phyloP scores from a whole-genome alignment of 1,284 basidiomycete species.

The Marasmius fiardii region DNA sequence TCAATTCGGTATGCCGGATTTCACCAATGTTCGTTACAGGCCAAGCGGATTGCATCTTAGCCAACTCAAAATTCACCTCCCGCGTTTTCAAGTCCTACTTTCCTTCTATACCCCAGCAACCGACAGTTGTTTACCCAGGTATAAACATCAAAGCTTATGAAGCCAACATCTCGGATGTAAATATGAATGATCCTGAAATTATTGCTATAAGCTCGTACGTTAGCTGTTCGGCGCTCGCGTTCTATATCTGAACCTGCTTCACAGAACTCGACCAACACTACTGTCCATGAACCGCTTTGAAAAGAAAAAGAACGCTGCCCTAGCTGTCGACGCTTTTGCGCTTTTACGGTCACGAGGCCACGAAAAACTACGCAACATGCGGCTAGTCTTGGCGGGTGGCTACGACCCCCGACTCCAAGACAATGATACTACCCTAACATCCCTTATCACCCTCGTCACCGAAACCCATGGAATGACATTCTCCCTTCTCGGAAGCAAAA shows the following conservation, averaged over 20 bases:
- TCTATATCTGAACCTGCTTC: conserved; percentile 2
- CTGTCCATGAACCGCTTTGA: conserved; percentile 96
- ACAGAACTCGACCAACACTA: conserved; percentile 72
- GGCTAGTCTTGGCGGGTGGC: conserved; percentile 80
- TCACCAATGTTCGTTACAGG: conserved; percentile 35
- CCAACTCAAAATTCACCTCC: conserved; percentile 90
- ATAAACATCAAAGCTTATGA: conserved; percentile 77
- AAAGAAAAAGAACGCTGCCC: conserved; percentile 86
- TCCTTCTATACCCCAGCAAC: conserved; percentile 58
- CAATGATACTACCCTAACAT: conserved; percentile 50
- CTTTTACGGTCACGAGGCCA: conserved; percentile 27
- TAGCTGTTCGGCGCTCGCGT: conserved; percentile 12
- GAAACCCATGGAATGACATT: conserved; percentile 49
- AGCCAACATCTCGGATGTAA: conserved; percentile 32
- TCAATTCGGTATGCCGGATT: neutral
- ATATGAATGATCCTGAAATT: conserved; percentile 48
- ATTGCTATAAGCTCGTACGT: conserved; percentile 67
- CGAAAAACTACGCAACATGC: conserved; percentile 27
- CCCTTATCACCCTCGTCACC: conserved; percentile 52
- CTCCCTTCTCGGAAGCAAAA: conserved; percentile 33
- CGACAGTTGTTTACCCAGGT: conserved; percentile 87
- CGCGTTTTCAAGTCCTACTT: conserved; percentile 79
- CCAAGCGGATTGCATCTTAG: conserved; percentile 87
- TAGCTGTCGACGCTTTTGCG: conserved; percentile 84
- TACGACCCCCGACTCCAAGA: conserved; percentile 47